Evolutionary conservation across 495 filamentous ascomycete species (phyloP).

Genomic region (Evernia prunastri): DNA sequence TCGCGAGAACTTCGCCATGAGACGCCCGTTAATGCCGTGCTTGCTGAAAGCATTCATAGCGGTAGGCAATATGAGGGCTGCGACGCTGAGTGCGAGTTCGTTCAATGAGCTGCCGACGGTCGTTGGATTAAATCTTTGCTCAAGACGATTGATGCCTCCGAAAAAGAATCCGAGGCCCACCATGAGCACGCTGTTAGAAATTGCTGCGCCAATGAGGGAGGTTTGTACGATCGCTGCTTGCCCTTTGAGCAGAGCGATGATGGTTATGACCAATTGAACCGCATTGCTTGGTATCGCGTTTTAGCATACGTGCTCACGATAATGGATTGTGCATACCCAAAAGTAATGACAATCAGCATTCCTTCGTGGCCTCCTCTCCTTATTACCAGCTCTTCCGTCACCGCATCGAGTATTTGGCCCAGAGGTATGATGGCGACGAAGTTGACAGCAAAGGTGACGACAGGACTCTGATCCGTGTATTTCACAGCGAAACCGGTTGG

Average conservation of each 20-base stretch:
- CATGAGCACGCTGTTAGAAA: conserved; percentile 24
- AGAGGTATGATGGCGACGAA: conserved; percentile 24
- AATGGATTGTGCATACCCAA: conserved; percentile 11
- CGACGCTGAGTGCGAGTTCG: conserved; percentile 5
- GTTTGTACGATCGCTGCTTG: conserved; percentile 20
- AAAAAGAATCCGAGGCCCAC: conserved; percentile 23
- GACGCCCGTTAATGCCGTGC: neutral
- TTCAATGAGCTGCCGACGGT: conserved; percentile 3
- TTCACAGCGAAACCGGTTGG: conserved; percentile 23
- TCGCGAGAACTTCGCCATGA: neutral
- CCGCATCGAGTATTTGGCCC: conserved; percentile 5
- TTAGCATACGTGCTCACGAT: neutral
- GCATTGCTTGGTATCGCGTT: conserved; percentile 14
- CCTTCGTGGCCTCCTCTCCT: conserved; percentile 7
- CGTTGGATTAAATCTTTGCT: conserved; percentile 20
- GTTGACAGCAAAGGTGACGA: conserved; percentile 18
- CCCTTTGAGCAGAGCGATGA: conserved; percentile 19
- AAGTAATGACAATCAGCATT: conserved; percentile 15
- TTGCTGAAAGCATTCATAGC: neutral
- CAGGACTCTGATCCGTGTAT: conserved; percentile 17
- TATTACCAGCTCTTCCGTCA: conserved; percentile 10
- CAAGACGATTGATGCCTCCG: conserved; percentile 17
- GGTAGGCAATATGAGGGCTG: conserved; percentile 5
- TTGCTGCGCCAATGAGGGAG: conserved; percentile 18
- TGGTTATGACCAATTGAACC: conserved; percentile 22